Percentiles rank a stretch among this genome's conserved stretches.
phyloP scores from a whole-genome alignment of 805 yeast genomes.

The Metschnikowia lachancei region DNA sequence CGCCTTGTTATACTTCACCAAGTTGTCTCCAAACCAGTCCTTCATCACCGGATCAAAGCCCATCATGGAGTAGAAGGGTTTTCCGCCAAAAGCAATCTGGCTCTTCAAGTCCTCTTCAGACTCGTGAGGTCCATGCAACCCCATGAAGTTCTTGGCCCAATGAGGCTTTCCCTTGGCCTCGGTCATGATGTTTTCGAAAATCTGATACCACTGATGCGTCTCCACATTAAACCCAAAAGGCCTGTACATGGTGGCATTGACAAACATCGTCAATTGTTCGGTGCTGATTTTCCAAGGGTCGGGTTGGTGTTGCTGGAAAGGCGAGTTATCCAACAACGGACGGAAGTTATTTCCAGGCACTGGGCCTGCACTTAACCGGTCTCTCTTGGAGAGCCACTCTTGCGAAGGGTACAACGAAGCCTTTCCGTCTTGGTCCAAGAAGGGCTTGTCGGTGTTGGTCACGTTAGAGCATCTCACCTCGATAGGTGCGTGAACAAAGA shows the following conservation, averaged over 20 bases:
- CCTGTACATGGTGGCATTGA: conserved; percentile 93
- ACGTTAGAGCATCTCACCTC: conserved; percentile 93
- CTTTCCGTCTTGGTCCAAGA: conserved; percentile 32
- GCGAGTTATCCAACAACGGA: conserved; percentile 81
- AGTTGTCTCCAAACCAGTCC: conserved; percentile 78
- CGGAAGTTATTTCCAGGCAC: conserved; percentile 79
- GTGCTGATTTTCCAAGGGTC: conserved; percentile 52
- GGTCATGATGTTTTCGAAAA: conserved; percentile 75
- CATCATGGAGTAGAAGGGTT: conserved; percentile 66
- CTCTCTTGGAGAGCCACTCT: conserved; percentile 53
- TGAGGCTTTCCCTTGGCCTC: conserved; percentile 92
- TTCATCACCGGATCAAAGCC: conserved; percentile 70
- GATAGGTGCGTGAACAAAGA: conserved; percentile 89
- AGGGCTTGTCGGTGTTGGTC: conserved; percentile 45
- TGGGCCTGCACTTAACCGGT: conserved; percentile 64
- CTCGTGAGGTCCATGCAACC: conserved; percentile 43
- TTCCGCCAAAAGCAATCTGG: conserved; percentile 40
- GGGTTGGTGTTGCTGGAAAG: conserved; percentile 44
- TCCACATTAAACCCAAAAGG: conserved; percentile 81
- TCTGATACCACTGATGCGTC: conserved; percentile 73
- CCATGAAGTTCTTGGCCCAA: conserved; percentile 96
- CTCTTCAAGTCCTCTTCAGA: conserved; percentile 37
- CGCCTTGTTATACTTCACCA: conserved; percentile 56
- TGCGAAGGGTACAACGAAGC: conserved; percentile 41
- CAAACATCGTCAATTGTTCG: conserved; percentile 76